Percentiles rank a stretch among this genome's conserved stretches.
These are phyloP conservation scores for Penicillium robsamsonii DNA, from an alignment of 495 filamentous ascomycete species.

Conservation along the genomic window DNA sequence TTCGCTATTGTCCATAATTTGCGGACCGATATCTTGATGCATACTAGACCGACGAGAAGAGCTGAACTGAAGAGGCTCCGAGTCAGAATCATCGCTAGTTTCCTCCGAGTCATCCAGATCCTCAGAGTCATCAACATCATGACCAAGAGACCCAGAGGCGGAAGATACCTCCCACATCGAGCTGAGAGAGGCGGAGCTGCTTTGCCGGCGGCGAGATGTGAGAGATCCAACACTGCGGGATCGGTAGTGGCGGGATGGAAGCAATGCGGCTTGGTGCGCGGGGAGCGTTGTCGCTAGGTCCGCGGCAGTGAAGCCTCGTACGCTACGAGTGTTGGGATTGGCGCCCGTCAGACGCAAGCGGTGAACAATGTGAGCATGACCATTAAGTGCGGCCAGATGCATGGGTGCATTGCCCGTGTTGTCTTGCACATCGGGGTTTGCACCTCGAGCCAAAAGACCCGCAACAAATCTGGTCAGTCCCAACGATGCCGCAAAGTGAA, in stretches of 20 bases:
- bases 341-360: constrained; percentile 71
- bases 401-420: constrained; percentile 80
- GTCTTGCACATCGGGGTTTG: constrained; percentile 71
- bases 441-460: constrained; percentile 78
- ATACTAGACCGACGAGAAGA: constrained; percentile 45
- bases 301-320: constrained; percentile 67
- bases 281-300: constrained; percentile 67
- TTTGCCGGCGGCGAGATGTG: constrained; percentile 58
- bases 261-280: constrained; percentile 53
- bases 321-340: constrained; percentile 65
- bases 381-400: constrained; percentile 78
- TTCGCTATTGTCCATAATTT: constrained; percentile 22
- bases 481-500: constrained; percentile 76
- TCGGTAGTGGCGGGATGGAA: constrained; percentile 52
- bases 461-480: constrained; percentile 75
- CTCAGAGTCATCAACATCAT: constrained; percentile 45
- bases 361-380: constrained; percentile 71
- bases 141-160: constrained; percentile 39
- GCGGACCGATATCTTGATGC: constrained; percentile 37
- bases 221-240: constrained; percentile 58
- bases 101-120: constrained; percentile 36
- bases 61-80: constrained; percentile 41
- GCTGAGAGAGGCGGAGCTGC: constrained; percentile 62
- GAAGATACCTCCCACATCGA: constrained; percentile 60
- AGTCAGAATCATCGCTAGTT: constrained; percentile 40